phyloP scores from a whole-genome alignment of 176 grass and related monocot species.

The Ananas comosus region DNA sequence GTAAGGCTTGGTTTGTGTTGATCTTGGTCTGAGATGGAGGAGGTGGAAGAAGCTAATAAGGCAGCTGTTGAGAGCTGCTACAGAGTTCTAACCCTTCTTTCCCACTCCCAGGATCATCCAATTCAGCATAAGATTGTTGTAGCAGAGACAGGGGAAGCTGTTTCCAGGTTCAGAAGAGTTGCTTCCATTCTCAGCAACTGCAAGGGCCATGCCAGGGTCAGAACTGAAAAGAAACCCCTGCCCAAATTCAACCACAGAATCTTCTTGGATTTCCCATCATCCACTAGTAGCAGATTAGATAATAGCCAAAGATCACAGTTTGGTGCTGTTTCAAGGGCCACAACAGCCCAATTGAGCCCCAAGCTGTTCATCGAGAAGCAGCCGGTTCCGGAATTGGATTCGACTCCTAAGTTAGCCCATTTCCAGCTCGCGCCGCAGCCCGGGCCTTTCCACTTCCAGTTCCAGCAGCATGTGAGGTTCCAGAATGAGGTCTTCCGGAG shows the following conservation, averaged over 20 bases:
- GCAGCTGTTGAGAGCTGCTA: conserved; percentile 75
- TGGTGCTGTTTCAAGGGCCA: conserved; percentile 20
- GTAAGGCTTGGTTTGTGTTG: not conserved
- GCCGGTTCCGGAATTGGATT: not conserved
- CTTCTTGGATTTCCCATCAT: conserved; percentile 30
- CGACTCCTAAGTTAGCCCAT: not conserved
- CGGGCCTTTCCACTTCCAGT: conserved; percentile 39
- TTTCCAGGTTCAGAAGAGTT: conserved; percentile 77
- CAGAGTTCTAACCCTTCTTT: conserved; percentile 54
- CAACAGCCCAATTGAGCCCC: conserved; percentile 10
- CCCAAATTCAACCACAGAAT: conserved; percentile 33
- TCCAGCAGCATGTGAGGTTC: conserved; percentile 47
- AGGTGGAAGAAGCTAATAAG: conserved; percentile 64
- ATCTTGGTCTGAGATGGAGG: conserved; percentile 38
- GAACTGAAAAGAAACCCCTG: conserved; percentile 27
- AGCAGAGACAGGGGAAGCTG: conserved; percentile 48
- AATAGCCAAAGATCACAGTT: conserved; percentile 17
- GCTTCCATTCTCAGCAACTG: conserved; percentile 37
- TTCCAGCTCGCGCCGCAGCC: conserved; percentile 14
- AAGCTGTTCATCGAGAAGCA: conserved; percentile 25
- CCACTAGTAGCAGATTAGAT: not conserved
- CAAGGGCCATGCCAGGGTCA: conserved; percentile 48
- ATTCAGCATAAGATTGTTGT: conserved; percentile 38
- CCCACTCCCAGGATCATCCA: conserved; percentile 46
- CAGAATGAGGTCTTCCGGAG: conserved; percentile 66